Base-by-base conservation (phyloP, 2,329 filamentous ascomycete species). In the Eurotiales sp. region DNA sequence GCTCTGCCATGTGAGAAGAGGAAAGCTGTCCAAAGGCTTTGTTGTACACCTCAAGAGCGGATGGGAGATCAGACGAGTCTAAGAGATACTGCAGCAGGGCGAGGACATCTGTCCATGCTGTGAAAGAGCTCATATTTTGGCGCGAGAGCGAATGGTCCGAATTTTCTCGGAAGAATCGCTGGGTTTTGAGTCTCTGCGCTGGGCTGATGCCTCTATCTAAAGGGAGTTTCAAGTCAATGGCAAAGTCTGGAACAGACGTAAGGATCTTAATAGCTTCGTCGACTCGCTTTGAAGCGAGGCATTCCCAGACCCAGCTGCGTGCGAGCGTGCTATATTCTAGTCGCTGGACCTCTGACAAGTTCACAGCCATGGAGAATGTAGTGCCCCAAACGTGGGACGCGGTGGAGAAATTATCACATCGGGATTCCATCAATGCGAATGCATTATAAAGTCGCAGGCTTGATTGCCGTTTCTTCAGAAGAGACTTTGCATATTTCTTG, bases 381-480 rank as follows among this genome's bases (percentile, higher is more conserved):
- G 86, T 85, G 1, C 76, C 66, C 60, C 92, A 80, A 0, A 93
- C 83, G 46, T 81, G 83, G 19, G 76, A 71, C 4, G 86, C 84
- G 42, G 82, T 72, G 0, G 80, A 75, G 1, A 64, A 58, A 21
- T 86, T 84, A 0, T 77, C 81, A 25, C 77, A 78, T 1, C 74
- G 72, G 57, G 71, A 77, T 66, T 95, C 88, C 3, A 90, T 81
- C 12, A 89, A 70, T 0, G 86, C 88, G 62, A 92, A 95, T 0
- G 84, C 82, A 58, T 90, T 87, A 68, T 95, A 96, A 0, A 96
- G 73, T 12, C 76, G 73, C 3, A 88, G 65, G 58, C 83, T 86
- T 1, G 81, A 75, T 0, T 84, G 75, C 50, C 82, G 80, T 43
- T 77, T 77, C 62, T 87, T 92, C n/a, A 96, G 69, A 0, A 95